Conservation (phyloP, 2,329 filamentous ascomycete species). For the Fusarium protoensiforme region DNA sequence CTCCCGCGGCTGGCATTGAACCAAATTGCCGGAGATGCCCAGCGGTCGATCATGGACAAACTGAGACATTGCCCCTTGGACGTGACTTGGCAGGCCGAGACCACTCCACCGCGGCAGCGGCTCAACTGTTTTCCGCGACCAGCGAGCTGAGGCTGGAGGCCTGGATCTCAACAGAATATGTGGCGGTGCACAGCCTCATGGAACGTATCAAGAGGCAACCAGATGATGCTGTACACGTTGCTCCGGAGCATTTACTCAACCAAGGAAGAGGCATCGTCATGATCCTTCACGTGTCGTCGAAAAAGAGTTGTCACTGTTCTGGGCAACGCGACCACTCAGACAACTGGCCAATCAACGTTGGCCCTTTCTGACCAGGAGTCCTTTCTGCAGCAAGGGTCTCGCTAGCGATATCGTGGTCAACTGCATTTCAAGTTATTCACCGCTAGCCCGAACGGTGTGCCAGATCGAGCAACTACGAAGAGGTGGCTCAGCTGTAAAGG, state of each 20-base stretch:
- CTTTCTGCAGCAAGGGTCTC: slow-evolving; percentile 30
- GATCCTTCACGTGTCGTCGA: slow-evolving; percentile 16
- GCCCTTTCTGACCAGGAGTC: slow-evolving; percentile 9
- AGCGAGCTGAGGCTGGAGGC: not conserved
- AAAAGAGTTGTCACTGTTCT: slow-evolving; percentile 31
- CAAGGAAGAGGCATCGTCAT: not conserved
- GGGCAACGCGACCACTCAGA: slow-evolving; percentile 14
- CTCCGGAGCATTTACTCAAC: not conserved
- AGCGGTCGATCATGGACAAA: slow-evolving; percentile 22
- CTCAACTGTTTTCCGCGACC: not conserved
- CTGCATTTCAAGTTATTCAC: not conserved
- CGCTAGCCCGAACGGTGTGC: not conserved
- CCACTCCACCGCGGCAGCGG: slow-evolving; percentile 2
- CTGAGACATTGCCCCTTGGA: slow-evolving; percentile 4
- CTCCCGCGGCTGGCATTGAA: not conserved
- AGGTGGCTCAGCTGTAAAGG: not conserved
- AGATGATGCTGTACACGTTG: not conserved
- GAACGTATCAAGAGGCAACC: not conserved
- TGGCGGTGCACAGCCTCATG: slow-evolving; percentile 4
- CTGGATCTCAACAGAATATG: not conserved
- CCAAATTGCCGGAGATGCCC: not conserved
- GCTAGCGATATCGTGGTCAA: not conserved
- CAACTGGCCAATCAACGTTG: slow-evolving; percentile 21
- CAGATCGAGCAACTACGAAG: not conserved
- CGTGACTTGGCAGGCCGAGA: slow-evolving; percentile 23